A percentile compares a stretch with the other conserved stretches of the same genome.
These are phyloP conservation scores for Wickerhamomyces canadensis DNA, from an alignment of 805 yeast genomes.

Conservation along the genomic window DNA sequence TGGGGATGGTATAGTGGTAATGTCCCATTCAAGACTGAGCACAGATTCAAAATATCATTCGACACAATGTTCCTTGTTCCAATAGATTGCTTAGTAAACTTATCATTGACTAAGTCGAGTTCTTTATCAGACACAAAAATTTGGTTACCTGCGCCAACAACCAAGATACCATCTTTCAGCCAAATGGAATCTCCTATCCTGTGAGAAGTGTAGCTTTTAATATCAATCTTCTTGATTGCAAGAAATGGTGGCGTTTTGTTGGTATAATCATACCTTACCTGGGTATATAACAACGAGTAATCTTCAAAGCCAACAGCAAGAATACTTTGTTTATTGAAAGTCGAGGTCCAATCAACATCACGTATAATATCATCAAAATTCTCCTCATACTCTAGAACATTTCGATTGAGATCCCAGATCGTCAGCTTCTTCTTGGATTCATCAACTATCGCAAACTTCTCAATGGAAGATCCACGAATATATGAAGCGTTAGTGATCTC, in stretches of 20 bases:
- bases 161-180: constrained; percentile 74
- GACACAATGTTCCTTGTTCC: constrained; percentile 54
- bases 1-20: constrained; percentile 91
- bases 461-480: constrained; percentile 70
- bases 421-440: constrained; percentile 43
- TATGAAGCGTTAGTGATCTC: constrained; percentile 45
- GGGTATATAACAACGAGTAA: constrained; percentile 65
- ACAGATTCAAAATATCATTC: constrained; percentile 58
- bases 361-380: constrained; percentile 37
- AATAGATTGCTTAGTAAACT: constrained; percentile 45
- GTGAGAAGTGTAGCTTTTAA: constrained; percentile 68
- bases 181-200: constrained; percentile 85
- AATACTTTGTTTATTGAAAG: constrained; percentile 58
- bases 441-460: constrained; percentile 72
- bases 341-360: constrained; percentile 88
- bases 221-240: constrained; percentile 66
- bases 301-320: constrained; percentile 73
- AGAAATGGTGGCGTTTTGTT: constrained; percentile 73
- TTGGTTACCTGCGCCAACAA: constrained; percentile 87
- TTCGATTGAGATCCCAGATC: constrained; percentile 75
- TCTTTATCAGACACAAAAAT: constrained; percentile 73
- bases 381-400: constrained; percentile 59
- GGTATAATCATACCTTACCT: constrained; percentile 84
- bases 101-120: constrained; percentile 47
- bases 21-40: constrained; percentile 80